phyloP scores from a whole-genome alignment of 192 early-diverging fungal species.

The Hyaloraphidium curvatum region DNA sequence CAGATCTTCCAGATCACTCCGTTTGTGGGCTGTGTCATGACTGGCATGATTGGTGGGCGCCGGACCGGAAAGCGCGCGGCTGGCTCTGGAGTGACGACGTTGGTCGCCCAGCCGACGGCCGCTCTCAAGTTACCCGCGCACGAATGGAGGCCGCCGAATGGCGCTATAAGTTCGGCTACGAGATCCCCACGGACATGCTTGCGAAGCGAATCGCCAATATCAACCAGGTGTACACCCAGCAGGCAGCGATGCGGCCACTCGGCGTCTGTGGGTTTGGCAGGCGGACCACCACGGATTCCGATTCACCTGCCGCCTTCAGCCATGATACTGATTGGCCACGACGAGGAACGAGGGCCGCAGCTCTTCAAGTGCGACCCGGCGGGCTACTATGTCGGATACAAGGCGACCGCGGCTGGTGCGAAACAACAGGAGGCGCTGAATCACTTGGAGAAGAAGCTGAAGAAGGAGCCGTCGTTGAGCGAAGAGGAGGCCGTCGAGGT shows the following conservation, averaged over 20 bases:
- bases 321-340: slow-evolving; percentile 92
- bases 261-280: slow-evolving; percentile 66
- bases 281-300: not conserved
- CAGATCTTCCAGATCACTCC: slow-evolving; percentile 85
- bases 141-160: slow-evolving; percentile 94
- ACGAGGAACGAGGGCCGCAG: slow-evolving; percentile 90
- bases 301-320: slow-evolving; percentile 22
- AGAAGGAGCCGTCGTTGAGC: slow-evolving; percentile 60
- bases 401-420: slow-evolving; percentile 84
- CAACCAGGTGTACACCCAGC: slow-evolving; percentile 98
- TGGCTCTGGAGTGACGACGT: not conserved
- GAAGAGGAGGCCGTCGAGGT: slow-evolving; percentile 86
- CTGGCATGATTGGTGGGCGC: slow-evolving; percentile 65
- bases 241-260: slow-evolving; percentile 92
- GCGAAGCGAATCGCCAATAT: slow-evolving; percentile 95
- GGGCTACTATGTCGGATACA: slow-evolving; percentile 94
- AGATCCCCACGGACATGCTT: slow-evolving; percentile 88
- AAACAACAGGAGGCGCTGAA: slow-evolving; percentile 93
- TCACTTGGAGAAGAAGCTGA: slow-evolving; percentile 94
- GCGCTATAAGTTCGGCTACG: slow-evolving; percentile 97
- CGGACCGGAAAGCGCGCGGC: not conserved
- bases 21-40: slow-evolving; percentile 94
- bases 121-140: slow-evolving; percentile 80
- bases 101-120: slow-evolving; percentile 55
- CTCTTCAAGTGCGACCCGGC: slow-evolving; percentile 97